Conservation (phyloP, 495 filamentous ascomycete genomes). For the Hypoxylon rickii region DNA sequence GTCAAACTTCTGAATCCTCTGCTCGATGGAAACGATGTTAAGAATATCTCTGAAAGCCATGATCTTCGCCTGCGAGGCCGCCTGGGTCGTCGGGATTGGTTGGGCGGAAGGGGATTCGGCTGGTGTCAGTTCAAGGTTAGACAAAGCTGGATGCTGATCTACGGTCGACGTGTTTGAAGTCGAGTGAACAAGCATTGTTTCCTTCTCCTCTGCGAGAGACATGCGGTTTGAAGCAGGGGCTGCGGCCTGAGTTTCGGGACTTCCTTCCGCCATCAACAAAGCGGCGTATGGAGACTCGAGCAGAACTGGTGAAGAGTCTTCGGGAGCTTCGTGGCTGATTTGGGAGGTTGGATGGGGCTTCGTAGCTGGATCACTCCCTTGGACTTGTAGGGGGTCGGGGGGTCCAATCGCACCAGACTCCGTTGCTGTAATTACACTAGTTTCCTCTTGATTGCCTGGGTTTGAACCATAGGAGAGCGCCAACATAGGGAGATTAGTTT, state of each 20-base stretch:
- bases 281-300: slow-evolving; percentile 45
- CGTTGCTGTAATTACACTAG: neutral
- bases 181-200: slow-evolving; percentile 43
- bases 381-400: slow-evolving; percentile 15
- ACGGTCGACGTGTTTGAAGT: slow-evolving; percentile 41
- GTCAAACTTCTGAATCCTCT: slow-evolving; percentile 72
- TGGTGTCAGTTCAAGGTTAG: slow-evolving; percentile 1
- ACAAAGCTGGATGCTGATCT: slow-evolving; percentile 47
- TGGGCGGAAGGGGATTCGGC: slow-evolving; percentile 7
- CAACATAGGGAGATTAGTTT: slow-evolving; percentile 6
- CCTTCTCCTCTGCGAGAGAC: slow-evolving; percentile 54
- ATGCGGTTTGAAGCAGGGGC: slow-evolving; percentile 19
- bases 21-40: slow-evolving; percentile 59
- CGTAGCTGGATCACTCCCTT: slow-evolving; percentile 5
- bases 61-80: slow-evolving; percentile 46
- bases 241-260: neutral
- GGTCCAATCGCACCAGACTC: neutral
- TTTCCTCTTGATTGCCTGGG: neutral
- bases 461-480: slow-evolving; percentile 4
- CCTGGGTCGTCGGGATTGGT: slow-evolving; percentile 22
- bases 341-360: slow-evolving; percentile 46
- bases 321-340: slow-evolving; percentile 39
- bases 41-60: slow-evolving; percentile 74
- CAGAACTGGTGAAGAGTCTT: slow-evolving; percentile 18
- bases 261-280: slow-evolving; percentile 32